A percentile compares a stretch with the other conserved stretches of the same genome.
phyloP scores from a whole-genome alignment of 768 basidiomycete species.

The Inosperma sp. region DNA sequence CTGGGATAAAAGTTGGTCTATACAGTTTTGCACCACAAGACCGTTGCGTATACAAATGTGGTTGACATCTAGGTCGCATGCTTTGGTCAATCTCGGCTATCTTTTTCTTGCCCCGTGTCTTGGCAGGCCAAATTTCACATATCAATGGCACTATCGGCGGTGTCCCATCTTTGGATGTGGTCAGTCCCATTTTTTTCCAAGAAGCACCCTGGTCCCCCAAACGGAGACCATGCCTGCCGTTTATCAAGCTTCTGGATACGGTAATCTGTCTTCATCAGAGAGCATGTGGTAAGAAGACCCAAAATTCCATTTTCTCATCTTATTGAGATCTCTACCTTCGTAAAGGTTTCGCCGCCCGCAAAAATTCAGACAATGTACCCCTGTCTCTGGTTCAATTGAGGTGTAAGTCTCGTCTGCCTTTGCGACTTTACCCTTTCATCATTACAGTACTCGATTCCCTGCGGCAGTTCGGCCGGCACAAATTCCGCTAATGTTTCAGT shows the following conservation, averaged over 20 bases:
- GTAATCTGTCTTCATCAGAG: constrained; percentile 45
- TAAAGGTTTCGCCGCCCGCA: constrained; percentile 33
- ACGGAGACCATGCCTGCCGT: constrained; percentile 54
- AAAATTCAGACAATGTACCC: constrained; percentile 56
- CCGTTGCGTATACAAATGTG: too few species aligned
- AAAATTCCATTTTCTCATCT: too few species aligned
- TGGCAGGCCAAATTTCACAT: constrained; percentile 5
- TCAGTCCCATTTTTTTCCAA: background rate
- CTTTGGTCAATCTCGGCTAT: too few species aligned
- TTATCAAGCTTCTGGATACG: constrained; percentile 57
- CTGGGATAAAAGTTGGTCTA: too few species aligned
- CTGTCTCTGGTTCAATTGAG: constrained; percentile 68
- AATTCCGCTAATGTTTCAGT: constrained; percentile 73
- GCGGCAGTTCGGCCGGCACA: constrained; percentile 57
- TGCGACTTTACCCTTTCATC: background rate
- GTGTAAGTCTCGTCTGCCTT: constrained; percentile 31
- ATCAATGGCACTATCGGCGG: constrained; percentile 8
- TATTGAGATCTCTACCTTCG: background rate
- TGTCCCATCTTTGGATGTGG: background rate
- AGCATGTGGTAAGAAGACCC: constrained; percentile 45
- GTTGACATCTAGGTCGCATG: too few species aligned
- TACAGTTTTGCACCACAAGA: too few species aligned
- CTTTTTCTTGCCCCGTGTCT: too few species aligned
- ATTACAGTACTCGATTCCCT: constrained; percentile 48
- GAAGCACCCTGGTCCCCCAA: background rate